Evolutionary conservation across 129 eudicot genomes (phyloP).

Genomic region (Lonicera japonica): DNA sequence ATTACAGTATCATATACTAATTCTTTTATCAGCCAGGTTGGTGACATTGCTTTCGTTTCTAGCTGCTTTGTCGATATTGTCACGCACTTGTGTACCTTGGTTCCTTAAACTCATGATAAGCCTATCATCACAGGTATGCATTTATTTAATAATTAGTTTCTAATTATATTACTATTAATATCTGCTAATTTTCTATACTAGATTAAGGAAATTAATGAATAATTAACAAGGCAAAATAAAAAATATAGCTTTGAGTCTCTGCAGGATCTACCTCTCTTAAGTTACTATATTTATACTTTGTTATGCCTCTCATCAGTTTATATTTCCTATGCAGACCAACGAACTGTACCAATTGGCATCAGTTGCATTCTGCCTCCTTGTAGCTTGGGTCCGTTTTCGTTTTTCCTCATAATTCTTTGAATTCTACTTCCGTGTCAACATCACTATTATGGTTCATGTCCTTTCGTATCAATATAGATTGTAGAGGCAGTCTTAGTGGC

Average conservation of each 20-base stretch:
- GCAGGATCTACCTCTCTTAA: too few species aligned
- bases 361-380: slow-evolving; percentile 96
- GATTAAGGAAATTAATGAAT: too few species aligned
- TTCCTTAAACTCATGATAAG: slow-evolving; percentile 95
- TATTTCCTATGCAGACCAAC: slow-evolving; percentile 68
- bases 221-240: too few species aligned
- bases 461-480: too few species aligned
- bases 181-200: too few species aligned
- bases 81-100: slow-evolving; percentile 93
- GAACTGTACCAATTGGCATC: slow-evolving; percentile 95
- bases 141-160: neutral
- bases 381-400: slow-evolving; percentile 83
- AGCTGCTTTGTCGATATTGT: slow-evolving; percentile 63
- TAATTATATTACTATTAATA: too few species aligned
- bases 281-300: too few species aligned
- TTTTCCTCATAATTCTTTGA: slow-evolving; percentile 3
- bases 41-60: slow-evolving; percentile 83
- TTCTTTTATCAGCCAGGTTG: slow-evolving; percentile 67
- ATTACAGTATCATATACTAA: slow-evolving; percentile 29
- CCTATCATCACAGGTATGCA: slow-evolving; percentile 87
- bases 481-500: neutral
- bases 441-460: neutral
- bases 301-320: slow-evolving; percentile 8
- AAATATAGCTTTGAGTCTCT: too few species aligned
- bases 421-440: slow-evolving; percentile 7